Percentiles rank a stretch among this genome's conserved stretches.
phyloP scores from a whole-genome alignment of 106 monocot genomes.

The Platanthera guangdongensis region DNA sequence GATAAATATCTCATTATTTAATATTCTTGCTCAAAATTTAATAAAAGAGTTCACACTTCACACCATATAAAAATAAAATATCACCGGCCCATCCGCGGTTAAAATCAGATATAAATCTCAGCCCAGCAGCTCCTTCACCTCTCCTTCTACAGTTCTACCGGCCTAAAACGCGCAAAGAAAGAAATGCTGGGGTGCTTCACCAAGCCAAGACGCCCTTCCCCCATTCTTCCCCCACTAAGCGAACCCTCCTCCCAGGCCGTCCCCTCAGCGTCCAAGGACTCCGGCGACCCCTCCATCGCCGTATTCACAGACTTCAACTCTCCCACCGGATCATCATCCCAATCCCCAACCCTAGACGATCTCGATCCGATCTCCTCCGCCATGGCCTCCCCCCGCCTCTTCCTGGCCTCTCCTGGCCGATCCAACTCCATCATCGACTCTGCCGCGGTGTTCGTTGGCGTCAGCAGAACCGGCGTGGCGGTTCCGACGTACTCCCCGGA shows the following conservation, averaged over 20 bases:
- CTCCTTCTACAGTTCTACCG: not conserved
- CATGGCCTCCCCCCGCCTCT: conserved; percentile 45
- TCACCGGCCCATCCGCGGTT: no score
- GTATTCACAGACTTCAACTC: conserved; percentile 33
- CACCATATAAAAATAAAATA: no score
- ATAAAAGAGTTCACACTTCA: no score
- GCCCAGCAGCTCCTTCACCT: not conserved
- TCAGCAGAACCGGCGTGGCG: conserved; percentile 20
- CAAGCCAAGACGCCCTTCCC: conserved; percentile 3
- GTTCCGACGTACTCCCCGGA: conserved; percentile 52
- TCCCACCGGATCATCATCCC: conserved; percentile 10
- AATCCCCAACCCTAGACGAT: conserved; percentile 14
- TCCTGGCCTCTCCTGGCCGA: conserved; percentile 37
- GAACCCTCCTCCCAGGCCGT: not conserved
- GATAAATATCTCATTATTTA: no score
- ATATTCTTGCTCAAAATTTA: no score
- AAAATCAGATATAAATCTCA: not conserved
- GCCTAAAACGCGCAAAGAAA: not conserved
- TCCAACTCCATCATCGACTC: conserved; percentile 49
- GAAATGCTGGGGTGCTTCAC: conserved; percentile 22
- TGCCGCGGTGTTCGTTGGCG: not conserved
- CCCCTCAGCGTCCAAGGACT: not conserved
- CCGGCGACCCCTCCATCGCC: conserved; percentile 1
- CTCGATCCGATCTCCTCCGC: conserved; percentile 37
- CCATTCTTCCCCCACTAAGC: conserved; percentile 1